Evolutionary conservation across 306 rosid genomes (phyloP).

Genomic region (Rubus parviflorus): DNA sequence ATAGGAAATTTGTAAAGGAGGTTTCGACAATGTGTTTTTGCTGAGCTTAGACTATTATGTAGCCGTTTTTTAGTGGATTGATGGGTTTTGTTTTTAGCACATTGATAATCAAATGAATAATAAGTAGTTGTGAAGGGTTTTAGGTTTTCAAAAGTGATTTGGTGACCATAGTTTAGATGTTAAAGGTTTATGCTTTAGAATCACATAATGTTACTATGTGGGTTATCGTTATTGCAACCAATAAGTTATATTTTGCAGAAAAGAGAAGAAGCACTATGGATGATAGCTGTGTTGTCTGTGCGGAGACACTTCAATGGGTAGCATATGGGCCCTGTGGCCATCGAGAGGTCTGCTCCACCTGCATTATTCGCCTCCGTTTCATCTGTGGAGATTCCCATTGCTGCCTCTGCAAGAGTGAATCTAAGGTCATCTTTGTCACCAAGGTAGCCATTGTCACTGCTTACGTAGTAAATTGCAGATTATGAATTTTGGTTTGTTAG

Average conservation of each 20-base stretch:
- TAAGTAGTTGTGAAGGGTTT: neutral
- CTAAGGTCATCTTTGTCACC: constrained; percentile 30
- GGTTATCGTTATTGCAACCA: neutral
- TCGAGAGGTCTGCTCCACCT: constrained; percentile 44
- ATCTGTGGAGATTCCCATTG: constrained; percentile 35
- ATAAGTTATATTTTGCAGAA: neutral
- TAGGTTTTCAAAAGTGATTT: neutral
- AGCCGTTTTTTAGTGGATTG: neutral
- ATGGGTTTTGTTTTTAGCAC: neutral
- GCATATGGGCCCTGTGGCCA: constrained; percentile 43
- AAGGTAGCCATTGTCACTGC: constrained; percentile 27
- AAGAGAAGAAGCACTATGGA: constrained; percentile 24
- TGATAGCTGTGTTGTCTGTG: constrained; percentile 42
- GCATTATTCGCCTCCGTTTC: constrained; percentile 38
- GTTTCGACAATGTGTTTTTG: neutral
- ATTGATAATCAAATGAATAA: neutral
- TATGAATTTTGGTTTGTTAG: neutral
- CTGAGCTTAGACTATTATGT: neutral
- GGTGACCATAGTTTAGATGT: neutral
- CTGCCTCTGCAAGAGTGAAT: constrained; percentile 40
- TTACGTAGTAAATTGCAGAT: neutral
- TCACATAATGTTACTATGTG: neutral
- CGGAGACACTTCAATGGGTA: constrained; percentile 39
- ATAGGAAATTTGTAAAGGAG: neutral
- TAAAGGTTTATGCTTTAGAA: neutral